Evolutionary conservation across 2,329 filamentous ascomycete genomes (phyloP).

Genomic region (Aspergillus clavatus): DNA sequence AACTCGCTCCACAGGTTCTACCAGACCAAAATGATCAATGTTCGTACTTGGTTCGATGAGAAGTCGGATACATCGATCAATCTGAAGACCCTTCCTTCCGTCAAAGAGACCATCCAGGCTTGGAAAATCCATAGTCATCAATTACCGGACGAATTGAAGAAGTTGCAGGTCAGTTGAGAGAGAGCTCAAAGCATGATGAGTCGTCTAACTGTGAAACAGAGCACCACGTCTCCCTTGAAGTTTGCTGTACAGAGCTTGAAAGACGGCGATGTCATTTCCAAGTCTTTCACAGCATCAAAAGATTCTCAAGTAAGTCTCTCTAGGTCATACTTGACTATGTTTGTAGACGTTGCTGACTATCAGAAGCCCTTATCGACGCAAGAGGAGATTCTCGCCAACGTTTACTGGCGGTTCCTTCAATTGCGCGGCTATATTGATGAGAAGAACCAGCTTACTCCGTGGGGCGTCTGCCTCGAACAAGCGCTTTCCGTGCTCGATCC

Average conservation of each 20-base stretch:
- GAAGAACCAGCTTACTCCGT: constrained; percentile 72
- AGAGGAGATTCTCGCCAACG: constrained; percentile 68
- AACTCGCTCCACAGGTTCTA: constrained; percentile 79
- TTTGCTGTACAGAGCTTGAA: constrained; percentile 60
- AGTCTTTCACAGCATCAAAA: constrained; percentile 57
- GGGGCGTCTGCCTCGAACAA: constrained; percentile 74
- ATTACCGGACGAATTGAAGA: constrained; percentile 41
- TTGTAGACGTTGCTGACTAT: constrained; percentile 8
- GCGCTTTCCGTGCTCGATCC: constrained; percentile 61
- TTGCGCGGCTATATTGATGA: constrained; percentile 78
- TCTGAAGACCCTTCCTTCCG: constrained; percentile 52
- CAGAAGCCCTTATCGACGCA: constrained; percentile 53
- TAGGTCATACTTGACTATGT: neutral
- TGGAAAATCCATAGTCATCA: constrained; percentile 68
- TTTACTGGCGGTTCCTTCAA: constrained; percentile 84
- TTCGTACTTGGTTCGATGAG: constrained; percentile 80
- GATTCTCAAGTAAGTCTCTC: constrained; percentile 35
- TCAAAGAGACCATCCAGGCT: constrained; percentile 50
- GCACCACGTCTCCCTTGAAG: constrained; percentile 28
- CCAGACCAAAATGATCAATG: constrained; percentile 68
- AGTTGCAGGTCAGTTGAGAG: constrained; percentile 24
- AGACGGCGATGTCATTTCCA: constrained; percentile 63
- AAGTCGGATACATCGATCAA: constrained; percentile 62
- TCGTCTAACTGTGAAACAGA: constrained; percentile 13
- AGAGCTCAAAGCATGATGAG: neutral